phyloP scores from a whole-genome alignment of 2,329 filamentous ascomycete species.

The Incumbomyces lentus region DNA sequence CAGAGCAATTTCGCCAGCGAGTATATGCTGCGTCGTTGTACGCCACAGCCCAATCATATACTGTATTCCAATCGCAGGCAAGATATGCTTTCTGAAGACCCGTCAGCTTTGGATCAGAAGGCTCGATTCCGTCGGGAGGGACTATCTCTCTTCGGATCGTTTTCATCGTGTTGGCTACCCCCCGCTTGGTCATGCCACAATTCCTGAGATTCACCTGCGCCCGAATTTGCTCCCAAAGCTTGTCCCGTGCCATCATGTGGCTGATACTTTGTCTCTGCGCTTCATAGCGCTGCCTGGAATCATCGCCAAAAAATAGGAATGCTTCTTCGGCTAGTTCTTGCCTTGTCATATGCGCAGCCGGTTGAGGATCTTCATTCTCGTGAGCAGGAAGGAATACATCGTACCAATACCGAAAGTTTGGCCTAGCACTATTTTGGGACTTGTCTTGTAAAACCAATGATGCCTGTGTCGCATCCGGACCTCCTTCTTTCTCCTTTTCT shows the following conservation, averaged over 20 bases:
- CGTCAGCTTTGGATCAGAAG: not conserved
- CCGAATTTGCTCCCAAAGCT: constrained; percentile 15
- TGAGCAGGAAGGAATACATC: constrained; percentile 15
- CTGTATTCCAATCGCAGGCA: not conserved
- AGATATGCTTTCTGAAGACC: not conserved
- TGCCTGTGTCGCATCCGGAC: constrained; percentile 22
- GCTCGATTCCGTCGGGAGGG: not conserved
- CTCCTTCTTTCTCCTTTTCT: constrained; percentile 17
- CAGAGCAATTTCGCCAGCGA: not conserved
- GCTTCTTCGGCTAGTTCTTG: constrained; percentile 14
- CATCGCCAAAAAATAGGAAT: constrained; percentile 14
- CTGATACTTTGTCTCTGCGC: constrained; percentile 4
- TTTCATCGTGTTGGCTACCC: not conserved
- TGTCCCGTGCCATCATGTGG: constrained; percentile 5
- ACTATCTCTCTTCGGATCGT: constrained; percentile 1
- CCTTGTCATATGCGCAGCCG: constrained; percentile 8
- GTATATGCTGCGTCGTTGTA: not conserved
- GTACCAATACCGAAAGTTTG: constrained; percentile 20
- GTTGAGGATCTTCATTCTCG: constrained; percentile 6
- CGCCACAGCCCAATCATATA: not conserved
- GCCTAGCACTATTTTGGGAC: constrained; percentile 26
- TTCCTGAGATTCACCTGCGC: not conserved
- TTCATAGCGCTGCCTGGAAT: constrained; percentile 10
- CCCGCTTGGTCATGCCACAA: not conserved
- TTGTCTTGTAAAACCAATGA: constrained; percentile 19